Base-by-base conservation (phyloP, 2,329 filamentous ascomycete species). In the Penicillium sp. region DNA sequence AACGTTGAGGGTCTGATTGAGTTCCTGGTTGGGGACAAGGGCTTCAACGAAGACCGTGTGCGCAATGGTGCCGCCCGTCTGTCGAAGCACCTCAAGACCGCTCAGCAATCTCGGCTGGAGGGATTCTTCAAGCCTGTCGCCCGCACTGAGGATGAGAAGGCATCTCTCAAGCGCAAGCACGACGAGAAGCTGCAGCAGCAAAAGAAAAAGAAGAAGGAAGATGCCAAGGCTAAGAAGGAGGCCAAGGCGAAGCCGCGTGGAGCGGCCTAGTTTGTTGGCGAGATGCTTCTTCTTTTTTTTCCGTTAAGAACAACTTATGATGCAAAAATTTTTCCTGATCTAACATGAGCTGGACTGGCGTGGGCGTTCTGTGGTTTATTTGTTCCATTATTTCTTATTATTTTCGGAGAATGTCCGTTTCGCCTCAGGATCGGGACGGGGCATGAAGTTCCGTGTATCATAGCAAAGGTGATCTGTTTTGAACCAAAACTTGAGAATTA, bases 71-170 rank as follows among this genome's bases (percentile, higher is more conserved):
- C 89, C 0, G 82, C 86, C 3, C 85, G 90, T 53, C 77, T 99
- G 55, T 84, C 89, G 71, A 99, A 97, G 82, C 94, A 91, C 65
- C 79, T 96, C 61, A 97, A 96, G 82, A 88, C 83, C 46, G 88
- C 88, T 29, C 94, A 97, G 74, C 94, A 99, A 77, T 88, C 90
- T 29, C 84, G 94, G 23, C 79, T 99, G 2, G 93, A 97, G 70
- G 94, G 94, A 0, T 99, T 99, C 79, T 99, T 99, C 82, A 97
- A 96, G 79, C 86, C 90, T 1, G 77, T 96, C 16, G 89, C 91
- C 58, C 95, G 93, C 79, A 91, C 92, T 0, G 89, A 92, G 0
- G 88, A 87, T 60, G 87, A 99, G 77, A 89, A 93, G 76, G 87
- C 88, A 51, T 86, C 76, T 40, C 78, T 95, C 68, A 99, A 99